Percentiles rank a stretch among this genome's conserved stretches.
These are phyloP conservation scores for Corylus avellana DNA, from an alignment of 306 rosid genomes.

Conservation along the genomic window DNA sequence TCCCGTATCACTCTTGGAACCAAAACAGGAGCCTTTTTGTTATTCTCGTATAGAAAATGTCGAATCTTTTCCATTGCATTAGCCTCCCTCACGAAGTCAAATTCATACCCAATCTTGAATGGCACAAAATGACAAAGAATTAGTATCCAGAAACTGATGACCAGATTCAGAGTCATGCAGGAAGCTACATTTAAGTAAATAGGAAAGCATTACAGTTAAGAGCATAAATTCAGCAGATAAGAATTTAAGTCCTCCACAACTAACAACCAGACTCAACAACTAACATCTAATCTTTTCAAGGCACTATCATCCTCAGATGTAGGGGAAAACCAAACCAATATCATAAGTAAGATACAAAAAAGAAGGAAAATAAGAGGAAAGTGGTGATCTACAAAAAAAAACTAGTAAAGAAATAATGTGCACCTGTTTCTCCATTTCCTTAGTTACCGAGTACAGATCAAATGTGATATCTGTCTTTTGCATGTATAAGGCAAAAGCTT, in stretches of 20 bases:
- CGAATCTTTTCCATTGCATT: constrained; percentile 75
- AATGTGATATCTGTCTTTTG: constrained; percentile 95
- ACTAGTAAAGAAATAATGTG: constrained; percentile 23
- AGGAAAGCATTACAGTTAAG: background rate
- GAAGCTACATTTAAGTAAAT: constrained; percentile 25
- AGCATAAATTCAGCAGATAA: background rate
- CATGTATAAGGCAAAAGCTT: constrained; percentile 86
- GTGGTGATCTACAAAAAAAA: background rate
- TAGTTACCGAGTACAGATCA: constrained; percentile 86
- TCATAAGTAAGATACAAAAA: background rate
- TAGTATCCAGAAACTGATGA: constrained; percentile 36
- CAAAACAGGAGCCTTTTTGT: constrained; percentile 75
- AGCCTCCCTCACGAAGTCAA: constrained; percentile 92
- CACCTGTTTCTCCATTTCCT: constrained; percentile 98
- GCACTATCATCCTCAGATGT: background rate
- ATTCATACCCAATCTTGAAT: constrained; percentile 90
- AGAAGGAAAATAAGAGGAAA: background rate
- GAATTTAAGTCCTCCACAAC: background rate
- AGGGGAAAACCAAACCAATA: background rate
- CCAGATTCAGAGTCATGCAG: constrained; percentile 16
- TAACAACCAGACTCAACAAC: constrained; percentile 19
- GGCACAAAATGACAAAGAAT: constrained; percentile 26
- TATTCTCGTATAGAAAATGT: constrained; percentile 59
- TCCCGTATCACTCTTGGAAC: constrained; percentile 69
- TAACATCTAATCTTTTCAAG: background rate